Evolutionary conservation across 2,329 filamentous ascomycete species (phyloP).

Genomic region (Cercospora janseana): DNA sequence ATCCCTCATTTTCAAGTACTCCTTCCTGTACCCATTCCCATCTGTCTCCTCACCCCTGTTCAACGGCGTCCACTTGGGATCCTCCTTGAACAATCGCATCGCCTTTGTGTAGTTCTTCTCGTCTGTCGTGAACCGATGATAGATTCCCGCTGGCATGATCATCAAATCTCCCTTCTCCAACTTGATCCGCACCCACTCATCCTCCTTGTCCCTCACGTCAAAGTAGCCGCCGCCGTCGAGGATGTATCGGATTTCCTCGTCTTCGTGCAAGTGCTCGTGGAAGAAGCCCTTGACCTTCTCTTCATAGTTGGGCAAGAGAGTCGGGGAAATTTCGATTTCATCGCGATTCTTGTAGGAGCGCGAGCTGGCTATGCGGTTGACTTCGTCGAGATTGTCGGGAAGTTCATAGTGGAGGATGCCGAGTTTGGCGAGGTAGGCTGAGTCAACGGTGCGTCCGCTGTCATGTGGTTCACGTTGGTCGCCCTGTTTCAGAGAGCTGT

Average conservation of each 20-base stretch:
- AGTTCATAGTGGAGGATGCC: conserved; percentile 78
- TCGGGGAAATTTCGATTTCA: conserved; percentile 83
- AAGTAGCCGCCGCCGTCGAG: conserved; percentile 86
- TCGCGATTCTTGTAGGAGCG: conserved; percentile 93
- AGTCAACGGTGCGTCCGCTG: conserved; percentile 68
- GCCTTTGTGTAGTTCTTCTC: conserved; percentile 89
- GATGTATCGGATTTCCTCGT: conserved; percentile 97
- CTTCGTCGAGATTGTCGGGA: conserved; percentile 59
- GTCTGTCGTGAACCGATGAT: conserved; percentile 96
- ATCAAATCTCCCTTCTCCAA: conserved; percentile 87
- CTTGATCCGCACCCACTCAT: conserved; percentile 84
- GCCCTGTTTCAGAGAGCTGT: conserved; percentile 56
- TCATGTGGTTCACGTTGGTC: conserved; percentile 92
- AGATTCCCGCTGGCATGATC: conserved; percentile 91
- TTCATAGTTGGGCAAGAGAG: conserved; percentile 83
- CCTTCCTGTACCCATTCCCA: conserved; percentile 71
- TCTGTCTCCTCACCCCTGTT: conserved; percentile 79
- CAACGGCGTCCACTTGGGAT: conserved; percentile 95
- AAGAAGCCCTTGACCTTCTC: conserved; percentile 94
- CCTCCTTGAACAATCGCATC: conserved; percentile 95
- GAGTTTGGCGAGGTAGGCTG: conserved; percentile 65
- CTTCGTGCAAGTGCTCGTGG: conserved; percentile 92
- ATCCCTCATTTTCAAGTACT: conserved; percentile 59
- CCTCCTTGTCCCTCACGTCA: conserved; percentile 77
- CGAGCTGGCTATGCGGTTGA: conserved; percentile 70